These are phyloP conservation scores for Didymella segeticola DNA, from an alignment of 2,329 filamentous ascomycete species.

Conservation along the genomic window DNA sequence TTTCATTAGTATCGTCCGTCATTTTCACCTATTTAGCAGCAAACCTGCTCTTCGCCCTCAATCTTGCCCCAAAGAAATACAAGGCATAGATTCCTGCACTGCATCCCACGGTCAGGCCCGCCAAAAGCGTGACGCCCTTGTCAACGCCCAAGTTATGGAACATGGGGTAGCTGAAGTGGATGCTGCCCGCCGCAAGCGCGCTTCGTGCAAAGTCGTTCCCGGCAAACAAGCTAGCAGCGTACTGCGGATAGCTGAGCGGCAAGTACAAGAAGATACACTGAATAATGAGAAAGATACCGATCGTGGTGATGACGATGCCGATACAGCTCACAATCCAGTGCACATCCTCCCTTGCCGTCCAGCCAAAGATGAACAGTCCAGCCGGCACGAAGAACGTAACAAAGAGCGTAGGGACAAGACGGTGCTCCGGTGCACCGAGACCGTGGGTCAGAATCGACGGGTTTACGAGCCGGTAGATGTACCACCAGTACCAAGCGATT, in stretches of 20 bases:
- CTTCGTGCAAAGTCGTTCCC: slow-evolving; percentile 66
- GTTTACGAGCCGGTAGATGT: slow-evolving; percentile 76
- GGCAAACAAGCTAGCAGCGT: slow-evolving; percentile 60
- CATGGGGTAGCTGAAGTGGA: slow-evolving; percentile 67
- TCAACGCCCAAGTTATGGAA: slow-evolving; percentile 66
- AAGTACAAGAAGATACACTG: slow-evolving; percentile 68
- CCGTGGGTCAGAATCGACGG: slow-evolving; percentile 66
- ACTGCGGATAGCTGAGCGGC: slow-evolving; percentile 66
- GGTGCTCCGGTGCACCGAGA: slow-evolving; percentile 59
- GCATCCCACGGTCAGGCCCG: slow-evolving; percentile 42
- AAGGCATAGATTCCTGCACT: slow-evolving; percentile 66
- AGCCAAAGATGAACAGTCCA: no score
- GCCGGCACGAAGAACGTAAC: no score
- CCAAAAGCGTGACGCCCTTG: slow-evolving; percentile 64
- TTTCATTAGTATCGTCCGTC: no score
- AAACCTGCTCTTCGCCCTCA: slow-evolving; percentile 43
- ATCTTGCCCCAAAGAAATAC: slow-evolving; percentile 54
- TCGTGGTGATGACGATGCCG: no score
- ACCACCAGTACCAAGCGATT: slow-evolving; percentile 71
- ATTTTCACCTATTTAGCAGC: slow-evolving; percentile 32
- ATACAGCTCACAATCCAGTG: no score
- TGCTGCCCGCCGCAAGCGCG: slow-evolving; percentile 64
- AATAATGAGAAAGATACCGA: slow-evolving; percentile 17
- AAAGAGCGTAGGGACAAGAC: no score
- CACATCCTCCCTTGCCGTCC: no score